Base-by-base conservation (phyloP, 2,329 filamentous ascomycete genomes). In the Fonsecaea pedrosoi region DNA sequence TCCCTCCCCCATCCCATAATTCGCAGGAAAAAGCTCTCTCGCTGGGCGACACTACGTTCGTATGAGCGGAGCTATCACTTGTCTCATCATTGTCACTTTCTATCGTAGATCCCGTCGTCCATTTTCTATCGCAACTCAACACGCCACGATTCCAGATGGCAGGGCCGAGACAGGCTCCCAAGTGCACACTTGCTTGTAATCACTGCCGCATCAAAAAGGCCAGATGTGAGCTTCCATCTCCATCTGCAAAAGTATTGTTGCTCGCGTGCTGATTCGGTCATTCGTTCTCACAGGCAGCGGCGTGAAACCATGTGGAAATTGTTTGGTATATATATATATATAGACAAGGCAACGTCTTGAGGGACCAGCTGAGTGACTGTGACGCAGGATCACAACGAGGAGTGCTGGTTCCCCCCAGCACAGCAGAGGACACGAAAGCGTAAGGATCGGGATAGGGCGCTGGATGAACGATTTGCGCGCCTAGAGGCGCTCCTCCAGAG, bases 201-300 rank as follows among this genome's bases (percentile, higher is more conserved):
- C 38, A 58, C 32, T 58, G 55, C 15, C 55, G 55, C 34, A 38
- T 58, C 55, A 58, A 58, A 40, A 58, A 58, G 55, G 55, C 55
- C 12, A 38, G 38, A 58, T 58, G 55, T 58, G 55, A 38, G 55
- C n/a, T n/a, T 37, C 54, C 54, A 58, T 54, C 48, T 54, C 48
- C 18, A 5, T 54, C 18, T 7, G 48, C 48, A 32, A 54, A 54
- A 9, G 6, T 7, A 21, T 10, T 25, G 18, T n/a, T 54, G 48
- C 15, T 54, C 18, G 55, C n/a, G 10, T 40, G 13, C 55, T 58
- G 55, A 58, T 7, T 38, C 30, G 8, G 32, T 38, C 34, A 37
- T 32, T 50, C 45, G 15, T 32, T 54, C n/a, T 12, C 45, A 25
- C 48, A 58, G 55, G 55, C 38, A 58, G 55, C 21, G 55, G 55